These are phyloP conservation scores for Ilyonectria mors-panacis DNA, from an alignment of 2,329 filamentous ascomycete genomes.

Conservation along the genomic window DNA sequence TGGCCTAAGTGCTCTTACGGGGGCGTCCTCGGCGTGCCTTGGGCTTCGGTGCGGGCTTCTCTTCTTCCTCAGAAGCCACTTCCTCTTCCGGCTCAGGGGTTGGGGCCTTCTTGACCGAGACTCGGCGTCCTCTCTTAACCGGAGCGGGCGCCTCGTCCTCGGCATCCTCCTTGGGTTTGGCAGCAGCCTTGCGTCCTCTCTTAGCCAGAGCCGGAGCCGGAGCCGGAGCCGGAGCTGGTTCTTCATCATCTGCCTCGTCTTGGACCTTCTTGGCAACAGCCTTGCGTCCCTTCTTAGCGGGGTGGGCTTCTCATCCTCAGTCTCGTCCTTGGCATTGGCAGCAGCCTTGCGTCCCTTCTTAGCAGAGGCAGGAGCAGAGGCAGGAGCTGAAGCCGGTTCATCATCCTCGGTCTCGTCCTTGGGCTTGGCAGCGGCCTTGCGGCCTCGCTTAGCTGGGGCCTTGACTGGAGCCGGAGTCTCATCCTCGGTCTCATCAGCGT, in stretches of 20 bases:
- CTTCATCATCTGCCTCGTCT: slow-evolving; percentile 44
- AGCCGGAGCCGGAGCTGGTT: slow-evolving; percentile 1
- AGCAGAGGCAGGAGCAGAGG: slow-evolving; percentile 4
- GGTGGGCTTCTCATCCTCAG: slow-evolving; percentile 34
- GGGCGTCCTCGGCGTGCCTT: slow-evolving; percentile 21
- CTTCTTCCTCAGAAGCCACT: slow-evolving; percentile 32
- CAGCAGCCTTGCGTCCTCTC: slow-evolving; percentile 27
- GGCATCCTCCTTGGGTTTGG: slow-evolving; percentile 30
- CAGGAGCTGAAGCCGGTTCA: slow-evolving; percentile 12
- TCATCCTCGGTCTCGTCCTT: slow-evolving; percentile 38
- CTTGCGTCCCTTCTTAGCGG: slow-evolving; percentile 50
- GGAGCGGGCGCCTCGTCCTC: slow-evolving; percentile 37
- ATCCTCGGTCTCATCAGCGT: slow-evolving; percentile 43
- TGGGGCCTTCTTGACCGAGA: slow-evolving; percentile 33
- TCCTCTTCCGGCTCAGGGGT: slow-evolving; percentile 27
- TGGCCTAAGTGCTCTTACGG: slow-evolving; percentile 12
- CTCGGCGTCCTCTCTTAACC: slow-evolving; percentile 27
- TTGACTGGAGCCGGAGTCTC: slow-evolving; percentile 30
- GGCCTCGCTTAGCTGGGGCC: slow-evolving; percentile 48
- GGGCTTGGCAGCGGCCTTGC: slow-evolving; percentile 28
- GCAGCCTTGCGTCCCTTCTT: slow-evolving; percentile 32
- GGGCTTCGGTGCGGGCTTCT: slow-evolving; percentile 51
- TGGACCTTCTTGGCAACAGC: slow-evolving; percentile 33
- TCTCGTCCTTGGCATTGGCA: slow-evolving; percentile 20
- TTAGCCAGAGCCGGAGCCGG: slow-evolving; percentile 14